Base-by-base conservation (phyloP, 495 filamentous ascomycete species). In the Xylaria nigripes region DNA sequence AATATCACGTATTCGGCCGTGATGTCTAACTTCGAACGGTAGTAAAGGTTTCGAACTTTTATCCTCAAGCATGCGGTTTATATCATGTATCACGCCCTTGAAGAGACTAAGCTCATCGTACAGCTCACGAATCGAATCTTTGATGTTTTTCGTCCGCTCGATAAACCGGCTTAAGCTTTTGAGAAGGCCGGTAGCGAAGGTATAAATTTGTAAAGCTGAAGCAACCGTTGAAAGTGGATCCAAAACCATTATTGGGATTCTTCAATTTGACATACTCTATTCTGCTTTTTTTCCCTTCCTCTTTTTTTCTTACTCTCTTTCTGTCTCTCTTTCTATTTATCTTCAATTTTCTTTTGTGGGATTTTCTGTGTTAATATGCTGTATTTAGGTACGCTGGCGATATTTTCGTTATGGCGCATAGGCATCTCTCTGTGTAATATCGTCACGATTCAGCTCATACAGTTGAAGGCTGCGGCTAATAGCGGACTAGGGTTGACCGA, bases 11-110 rank as follows among this genome's bases (percentile, higher is more conserved):
- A 63, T 63, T 22, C 52, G 52, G 7, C 46, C 30, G 40, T 61
- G 60, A 48, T 65, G 59, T 5, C 56, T 45, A 30, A 38, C 36
- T 29, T 65, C 62, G 22, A 62, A 62, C 0, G 60, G 50, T 18
- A 62, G 19, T 22, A 12, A 13, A 9, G 42, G 60, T 19, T 18
- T 38, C 21, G 56, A 54, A 2, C 57, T 44, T 25, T 54, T 57
- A n/a, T n/a, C n/a, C 3, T 45, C 7, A 42, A 65, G 38, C 2
- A 40, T 54, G 3, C 50, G 40, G 40, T 53, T 18, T 2, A 65
- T 60, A 3, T 46, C 29, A 25, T 30, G 10, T 3, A 65, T 16
- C 8, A 42, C 41, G n/a, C 7, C 32, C 24, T 49, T 25, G 6
- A 65, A 44, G 7, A 45, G 12, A 8, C 19, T 16, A 15, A 65